These are phyloP conservation scores for Telopea speciosissima DNA, from an alignment of 177 flowering plant genomes.

Conservation along the genomic window DNA sequence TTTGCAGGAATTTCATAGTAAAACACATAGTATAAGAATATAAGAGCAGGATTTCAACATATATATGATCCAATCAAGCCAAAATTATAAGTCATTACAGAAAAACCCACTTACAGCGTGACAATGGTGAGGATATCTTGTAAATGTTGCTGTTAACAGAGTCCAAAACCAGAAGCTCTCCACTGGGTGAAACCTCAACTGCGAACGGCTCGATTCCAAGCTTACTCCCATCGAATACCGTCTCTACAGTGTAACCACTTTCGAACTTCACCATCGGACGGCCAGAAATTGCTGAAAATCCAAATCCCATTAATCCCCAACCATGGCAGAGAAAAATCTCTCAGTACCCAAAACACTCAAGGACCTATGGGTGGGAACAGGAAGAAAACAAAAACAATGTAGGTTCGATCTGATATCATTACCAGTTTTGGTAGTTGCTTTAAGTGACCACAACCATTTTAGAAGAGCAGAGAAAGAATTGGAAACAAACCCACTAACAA, in stretches of 20 bases:
- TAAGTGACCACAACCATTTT: conserved; percentile 78
- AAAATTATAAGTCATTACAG: not conserved
- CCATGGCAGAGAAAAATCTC: conserved; percentile 2
- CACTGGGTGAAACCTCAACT: conserved; percentile 64
- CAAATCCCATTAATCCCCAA: conserved; percentile 6
- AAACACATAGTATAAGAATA: not conserved
- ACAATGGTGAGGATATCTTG: conserved; percentile 72
- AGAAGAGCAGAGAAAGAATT: conserved; percentile 53
- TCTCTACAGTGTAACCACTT: conserved; percentile 89
- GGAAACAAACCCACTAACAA: conserved; percentile 67
- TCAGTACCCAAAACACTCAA: not conserved
- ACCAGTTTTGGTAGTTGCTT: conserved; percentile 75
- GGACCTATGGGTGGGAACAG: not conserved
- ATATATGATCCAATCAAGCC: conserved; percentile 1
- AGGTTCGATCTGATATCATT: conserved; percentile 14
- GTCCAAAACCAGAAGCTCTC: conserved; percentile 87
- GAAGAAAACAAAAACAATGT: conserved; percentile 10
- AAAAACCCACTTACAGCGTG: conserved; percentile 57
- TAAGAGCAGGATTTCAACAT: not conserved
- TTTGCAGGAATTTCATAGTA: not conserved
- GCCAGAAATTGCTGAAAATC: conserved; percentile 50
- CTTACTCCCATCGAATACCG: conserved; percentile 97
- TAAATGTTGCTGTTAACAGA: conserved; percentile 84
- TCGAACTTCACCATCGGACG: conserved; percentile 92
- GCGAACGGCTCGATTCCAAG: conserved; percentile 89